A percentile compares a stretch with the other conserved stretches of the same genome.
phyloP scores from a whole-genome alignment of 2,329 filamentous ascomycete genomes.

The Diaporthe australafricana region DNA sequence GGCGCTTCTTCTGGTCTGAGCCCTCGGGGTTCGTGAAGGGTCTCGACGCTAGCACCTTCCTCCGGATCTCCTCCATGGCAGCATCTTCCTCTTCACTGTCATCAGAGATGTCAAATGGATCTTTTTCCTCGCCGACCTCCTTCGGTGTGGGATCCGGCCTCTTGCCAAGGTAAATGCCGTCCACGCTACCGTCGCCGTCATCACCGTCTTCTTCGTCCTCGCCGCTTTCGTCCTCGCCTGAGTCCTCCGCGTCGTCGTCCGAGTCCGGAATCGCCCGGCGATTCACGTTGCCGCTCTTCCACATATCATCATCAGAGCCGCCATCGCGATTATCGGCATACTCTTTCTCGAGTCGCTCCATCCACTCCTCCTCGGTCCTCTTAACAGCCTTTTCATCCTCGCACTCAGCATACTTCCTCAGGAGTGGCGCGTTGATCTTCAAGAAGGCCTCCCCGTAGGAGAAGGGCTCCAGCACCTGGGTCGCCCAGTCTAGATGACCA shows the following conservation, averaged over 20 bases:
- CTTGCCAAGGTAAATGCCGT: constrained; percentile 72
- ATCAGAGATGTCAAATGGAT: constrained; percentile 82
- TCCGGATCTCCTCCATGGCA: constrained; percentile 92
- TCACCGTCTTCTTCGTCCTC: constrained; percentile 56
- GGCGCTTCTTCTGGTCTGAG: constrained; percentile 63
- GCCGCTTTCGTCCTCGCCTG: constrained; percentile 57
- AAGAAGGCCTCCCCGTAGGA: constrained; percentile 90
- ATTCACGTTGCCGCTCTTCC: constrained; percentile 93
- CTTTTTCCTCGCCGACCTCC: constrained; percentile 57
- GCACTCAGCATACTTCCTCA: constrained; percentile 88
- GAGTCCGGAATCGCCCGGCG: constrained; percentile 61
- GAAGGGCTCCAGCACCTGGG: constrained; percentile 84
- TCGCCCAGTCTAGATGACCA: constrained; percentile 90
- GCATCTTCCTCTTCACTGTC: constrained; percentile 83
- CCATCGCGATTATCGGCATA: constrained; percentile 83
- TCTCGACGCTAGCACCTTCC: constrained; percentile 91
- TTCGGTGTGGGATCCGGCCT: constrained; percentile 51
- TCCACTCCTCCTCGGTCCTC: constrained; percentile 86
- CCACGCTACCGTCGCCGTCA: constrained; percentile 57
- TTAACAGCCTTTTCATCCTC: constrained; percentile 85
- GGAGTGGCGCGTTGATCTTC: constrained; percentile 85
- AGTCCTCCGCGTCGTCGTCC: constrained; percentile 59
- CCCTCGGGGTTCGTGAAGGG: constrained; percentile 76
- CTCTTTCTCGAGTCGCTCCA: constrained; percentile 89
- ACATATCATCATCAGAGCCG: constrained; percentile 78